These are phyloP conservation scores for Tetraselmis chui DNA, from an alignment of 139 green algal species.

Conservation along the genomic window DNA sequence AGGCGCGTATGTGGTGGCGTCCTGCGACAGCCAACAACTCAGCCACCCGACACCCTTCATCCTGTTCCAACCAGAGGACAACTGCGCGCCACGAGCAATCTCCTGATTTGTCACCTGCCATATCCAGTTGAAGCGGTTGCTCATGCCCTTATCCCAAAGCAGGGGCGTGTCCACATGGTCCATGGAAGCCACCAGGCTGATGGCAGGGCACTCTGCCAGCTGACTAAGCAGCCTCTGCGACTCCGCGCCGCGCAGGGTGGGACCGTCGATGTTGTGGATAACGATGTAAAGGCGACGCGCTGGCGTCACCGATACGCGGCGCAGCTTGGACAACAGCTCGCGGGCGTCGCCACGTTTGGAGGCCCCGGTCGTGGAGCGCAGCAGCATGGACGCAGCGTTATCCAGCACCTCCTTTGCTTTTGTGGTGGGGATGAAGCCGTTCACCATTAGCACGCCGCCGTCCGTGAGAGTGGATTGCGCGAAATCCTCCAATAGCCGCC, in stretches of 20 bases:
- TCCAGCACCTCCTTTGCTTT: slow-evolving; percentile 22
- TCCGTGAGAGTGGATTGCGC: slow-evolving; percentile 19
- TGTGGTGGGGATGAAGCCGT: slow-evolving; percentile 15
- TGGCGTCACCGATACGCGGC: background rate
- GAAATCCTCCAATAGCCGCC: slow-evolving; percentile 61
- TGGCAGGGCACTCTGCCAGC: slow-evolving; percentile 48
- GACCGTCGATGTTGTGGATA: slow-evolving; percentile 84
- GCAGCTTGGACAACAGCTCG: background rate
- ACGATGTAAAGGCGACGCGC: slow-evolving; percentile 53
- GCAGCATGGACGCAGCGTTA: slow-evolving; percentile 3
- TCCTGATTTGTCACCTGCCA: no score
- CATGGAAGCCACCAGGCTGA: slow-evolving; percentile 66
- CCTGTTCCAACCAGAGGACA: no score
- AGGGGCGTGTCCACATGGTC: slow-evolving; percentile 76
- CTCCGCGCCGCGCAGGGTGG: slow-evolving; percentile 26
- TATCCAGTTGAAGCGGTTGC: slow-evolving; percentile 22
- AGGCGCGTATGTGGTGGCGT: background rate
- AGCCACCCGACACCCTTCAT: no score
- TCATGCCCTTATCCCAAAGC: slow-evolving; percentile 64
- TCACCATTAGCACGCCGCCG: background rate
- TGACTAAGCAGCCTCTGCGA: slow-evolving; percentile 40
- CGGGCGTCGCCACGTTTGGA: background rate
- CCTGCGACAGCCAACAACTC: no score
- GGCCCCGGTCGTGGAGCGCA: background rate
- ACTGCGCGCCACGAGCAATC: no score